These are phyloP conservation scores for Globisporangium solare DNA, from an alignment of 352 stramenopile species.

Conservation along the genomic window DNA sequence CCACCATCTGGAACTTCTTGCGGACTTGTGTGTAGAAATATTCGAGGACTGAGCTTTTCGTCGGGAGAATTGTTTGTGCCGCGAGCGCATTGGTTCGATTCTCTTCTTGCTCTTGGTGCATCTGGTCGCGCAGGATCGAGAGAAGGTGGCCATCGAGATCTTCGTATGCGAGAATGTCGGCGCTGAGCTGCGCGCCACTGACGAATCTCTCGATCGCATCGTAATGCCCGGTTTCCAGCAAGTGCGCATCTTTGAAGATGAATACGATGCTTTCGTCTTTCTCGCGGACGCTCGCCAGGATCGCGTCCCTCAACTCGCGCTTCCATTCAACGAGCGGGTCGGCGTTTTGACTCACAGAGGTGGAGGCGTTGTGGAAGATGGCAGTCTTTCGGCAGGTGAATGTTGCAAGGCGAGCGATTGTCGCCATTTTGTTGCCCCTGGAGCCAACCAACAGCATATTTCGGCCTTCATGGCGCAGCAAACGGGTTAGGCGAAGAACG, in stretches of 20 bases:
- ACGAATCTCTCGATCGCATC: slow-evolving; percentile 44
- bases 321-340: slow-evolving; percentile 24
- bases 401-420: slow-evolving; percentile 43
- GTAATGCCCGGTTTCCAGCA: slow-evolving; percentile 30
- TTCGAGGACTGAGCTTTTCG: slow-evolving; percentile 41
- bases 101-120: slow-evolving; percentile 9
- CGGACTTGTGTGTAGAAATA: slow-evolving; percentile 43
- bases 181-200: slow-evolving; percentile 26
- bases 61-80: slow-evolving; percentile 17
- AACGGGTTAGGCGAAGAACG: slow-evolving; percentile 41
- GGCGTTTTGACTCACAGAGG: neutral
- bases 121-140: slow-evolving; percentile 26
- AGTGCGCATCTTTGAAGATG: slow-evolving; percentile 45
- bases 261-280: slow-evolving; percentile 41
- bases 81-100: neutral
- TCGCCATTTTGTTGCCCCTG: slow-evolving; percentile 42
- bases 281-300: slow-evolving; percentile 36
- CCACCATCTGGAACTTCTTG: slow-evolving; percentile 47
- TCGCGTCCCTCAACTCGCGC: slow-evolving; percentile 23
- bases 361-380: slow-evolving; percentile 23
- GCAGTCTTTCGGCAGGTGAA: slow-evolving; percentile 45
- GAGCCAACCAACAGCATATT: slow-evolving; percentile 45
- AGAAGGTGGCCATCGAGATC: slow-evolving; percentile 50
- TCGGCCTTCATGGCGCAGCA: slow-evolving; percentile 31
- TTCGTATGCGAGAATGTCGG: slow-evolving; percentile 42